Conservation (phyloP, 768 basidiomycete genomes). For the Candolleomyces eurysporus region DNA sequence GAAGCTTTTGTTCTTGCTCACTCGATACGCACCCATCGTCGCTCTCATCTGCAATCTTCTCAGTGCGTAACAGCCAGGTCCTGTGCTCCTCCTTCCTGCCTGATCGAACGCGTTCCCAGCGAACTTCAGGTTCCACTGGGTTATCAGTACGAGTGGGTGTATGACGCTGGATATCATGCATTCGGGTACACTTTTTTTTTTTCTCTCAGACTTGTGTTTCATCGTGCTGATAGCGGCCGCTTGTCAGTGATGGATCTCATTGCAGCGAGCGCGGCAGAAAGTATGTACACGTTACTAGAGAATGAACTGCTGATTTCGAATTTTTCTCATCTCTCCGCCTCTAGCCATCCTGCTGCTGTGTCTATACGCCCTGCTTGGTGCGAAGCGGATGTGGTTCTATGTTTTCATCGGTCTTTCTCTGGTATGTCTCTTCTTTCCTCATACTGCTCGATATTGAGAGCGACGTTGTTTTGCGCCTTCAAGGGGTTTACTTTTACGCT, state of each 20-base stretch:
- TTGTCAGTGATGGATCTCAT: too few species aligned
- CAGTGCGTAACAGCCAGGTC: background rate
- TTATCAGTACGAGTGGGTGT: too few species aligned
- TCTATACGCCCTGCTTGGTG: background rate
- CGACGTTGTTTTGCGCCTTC: background rate
- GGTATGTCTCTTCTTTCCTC: background rate
- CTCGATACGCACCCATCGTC: background rate
- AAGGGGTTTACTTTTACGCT: background rate
- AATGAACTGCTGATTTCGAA: background rate
- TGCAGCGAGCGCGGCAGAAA: background rate
- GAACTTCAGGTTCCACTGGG: too few species aligned
- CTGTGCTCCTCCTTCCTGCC: background rate
- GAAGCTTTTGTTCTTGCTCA: background rate
- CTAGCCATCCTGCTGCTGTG: background rate
- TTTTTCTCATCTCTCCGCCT: background rate
- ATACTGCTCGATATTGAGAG: background rate
- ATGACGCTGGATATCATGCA: too few species aligned
- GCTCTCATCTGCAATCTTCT: background rate
- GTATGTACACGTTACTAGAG: background rate
- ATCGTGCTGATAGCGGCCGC: too few species aligned
- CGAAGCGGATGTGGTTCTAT: background rate
- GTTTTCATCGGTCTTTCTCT: background rate
- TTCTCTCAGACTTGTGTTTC: too few species aligned
- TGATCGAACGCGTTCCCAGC: too few species aligned
- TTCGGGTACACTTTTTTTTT: too few species aligned